Evolutionary conservation across 768 basidiomycete genomes (phyloP), one percentile per base, ranked within the genome.

Genomic region (Naganishia onofrii): DNA sequence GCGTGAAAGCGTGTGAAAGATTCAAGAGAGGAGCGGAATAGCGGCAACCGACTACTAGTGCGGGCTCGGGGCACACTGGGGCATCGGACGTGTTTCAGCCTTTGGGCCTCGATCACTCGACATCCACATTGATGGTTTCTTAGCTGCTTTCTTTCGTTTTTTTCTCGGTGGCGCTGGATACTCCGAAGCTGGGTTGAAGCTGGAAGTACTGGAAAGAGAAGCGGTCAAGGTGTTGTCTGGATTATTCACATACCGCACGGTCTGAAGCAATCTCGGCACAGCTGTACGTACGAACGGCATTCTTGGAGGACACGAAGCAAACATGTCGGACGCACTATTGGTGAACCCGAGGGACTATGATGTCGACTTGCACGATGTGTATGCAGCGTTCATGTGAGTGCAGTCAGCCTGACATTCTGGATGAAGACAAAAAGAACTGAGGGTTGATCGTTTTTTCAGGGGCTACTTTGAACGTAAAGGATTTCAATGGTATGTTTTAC

Each of bases 301-400:
- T 26, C 9, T 32, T 36, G 29, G 36, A 21, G 21, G 36, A 31
- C 21, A 28, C 38, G 44, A 38, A 23, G 53, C 21, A 36, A 58
- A 19, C 12, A 72, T 72, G 71, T 72, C 71, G 13, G 71, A 72
- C 32, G 46, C 58, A n/a, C 28, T 53, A 21, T 60, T 72, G 56
- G 79, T 77, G 8, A 76, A 76, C 38, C 76, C 79, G 3, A 31
- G 69, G 17, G 76, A 80, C 0, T 78, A 75, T 56, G 77, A 79
- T 60, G 71, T 76, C 12, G 79, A 80, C 51, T 67, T 80, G 38
- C 79, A 80, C 54, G 78, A 78, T 31, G 77, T 79, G 58, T 80
- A 78, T 69, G 78, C 79, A 5, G 76, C 76, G 3, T 80, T 78
- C 55, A 71, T 80, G 79, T 63, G 42, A 63, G 60, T 63, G 48